Percentiles rank a stretch among this genome's conserved stretches.
These are phyloP conservation scores for Castanea sativa DNA, from an alignment of 306 rosid species.

Conservation along the genomic window DNA sequence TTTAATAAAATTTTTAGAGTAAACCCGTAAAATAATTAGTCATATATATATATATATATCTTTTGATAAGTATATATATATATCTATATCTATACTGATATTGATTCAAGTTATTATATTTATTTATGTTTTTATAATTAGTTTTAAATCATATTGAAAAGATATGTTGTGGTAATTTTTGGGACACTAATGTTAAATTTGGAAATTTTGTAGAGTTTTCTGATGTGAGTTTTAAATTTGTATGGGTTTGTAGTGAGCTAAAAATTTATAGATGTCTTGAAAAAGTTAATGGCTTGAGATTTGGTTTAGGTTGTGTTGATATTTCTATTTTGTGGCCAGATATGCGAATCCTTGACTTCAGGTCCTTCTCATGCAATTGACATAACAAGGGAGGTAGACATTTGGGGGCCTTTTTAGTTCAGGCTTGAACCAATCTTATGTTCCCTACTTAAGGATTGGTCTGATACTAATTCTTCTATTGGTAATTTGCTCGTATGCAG, in stretches of 20 bases:
- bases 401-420: slow-evolving; percentile 11
- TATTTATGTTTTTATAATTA: too few relatives aligned
- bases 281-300: slow-evolving; percentile 3
- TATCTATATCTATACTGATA: neutral
- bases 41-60: too few relatives aligned
- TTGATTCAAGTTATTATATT: neutral
- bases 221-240: neutral
- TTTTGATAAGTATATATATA: too few relatives aligned
- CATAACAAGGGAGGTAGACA: slow-evolving; percentile 83
- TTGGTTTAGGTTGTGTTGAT: neutral
- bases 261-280: neutral
- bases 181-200: neutral
- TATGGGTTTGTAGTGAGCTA: neutral
- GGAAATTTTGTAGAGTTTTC: neutral
- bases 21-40: neutral
- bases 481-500: slow-evolving; percentile 36
- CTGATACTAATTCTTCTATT: slow-evolving; percentile 2
- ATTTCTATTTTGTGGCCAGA: slow-evolving; percentile 42
- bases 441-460: neutral
- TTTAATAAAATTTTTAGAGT: too few relatives aligned
- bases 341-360: slow-evolving; percentile 80
- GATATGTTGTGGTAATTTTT: neutral
- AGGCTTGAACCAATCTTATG: slow-evolving; percentile 14
- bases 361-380: slow-evolving; percentile 95
- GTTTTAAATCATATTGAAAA: neutral